Evolutionary conservation across 2,329 filamentous ascomycete species (phyloP).

Genomic region (Neofusicoccum sp.): DNA sequence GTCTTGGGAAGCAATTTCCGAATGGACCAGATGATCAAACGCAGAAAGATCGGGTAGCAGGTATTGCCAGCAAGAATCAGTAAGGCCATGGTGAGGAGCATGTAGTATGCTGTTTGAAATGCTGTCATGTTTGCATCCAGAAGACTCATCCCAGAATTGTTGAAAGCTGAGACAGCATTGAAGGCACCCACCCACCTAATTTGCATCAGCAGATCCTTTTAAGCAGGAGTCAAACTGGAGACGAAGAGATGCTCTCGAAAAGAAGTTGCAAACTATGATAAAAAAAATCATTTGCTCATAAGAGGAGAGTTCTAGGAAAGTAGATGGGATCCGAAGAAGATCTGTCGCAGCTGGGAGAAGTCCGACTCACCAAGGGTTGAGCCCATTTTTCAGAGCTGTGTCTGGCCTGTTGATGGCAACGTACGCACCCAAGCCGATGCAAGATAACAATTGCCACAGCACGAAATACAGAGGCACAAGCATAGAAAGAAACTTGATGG

Average conservation of each 20-base stretch:
- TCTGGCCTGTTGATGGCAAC: conserved; percentile 56
- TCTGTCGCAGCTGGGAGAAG: not conserved
- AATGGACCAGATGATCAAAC: conserved; percentile 60
- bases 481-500: conserved; percentile 61
- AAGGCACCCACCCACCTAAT: conserved; percentile 65
- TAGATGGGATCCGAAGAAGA: not conserved
- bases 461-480: conserved; percentile 64
- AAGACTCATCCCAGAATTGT: conserved; percentile 71
- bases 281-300: no score
- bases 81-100: conserved; percentile 53
- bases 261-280: not conserved
- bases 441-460: conserved; percentile 61
- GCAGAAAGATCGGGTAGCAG: conserved; percentile 59
- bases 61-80: conserved; percentile 58
- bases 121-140: conserved; percentile 67
- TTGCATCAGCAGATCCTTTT: not conserved
- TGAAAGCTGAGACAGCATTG: conserved; percentile 69
- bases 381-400: conserved; percentile 56
- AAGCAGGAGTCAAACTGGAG: not conserved
- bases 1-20: conserved; percentile 48
- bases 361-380: conserved; percentile 58
- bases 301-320: no score
- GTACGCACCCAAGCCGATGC: conserved; percentile 64
- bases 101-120: conserved; percentile 52
- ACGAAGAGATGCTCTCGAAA: not conserved